phyloP scores from a whole-genome alignment of 495 filamentous ascomycete species.

The Penicillium chermesinum region DNA sequence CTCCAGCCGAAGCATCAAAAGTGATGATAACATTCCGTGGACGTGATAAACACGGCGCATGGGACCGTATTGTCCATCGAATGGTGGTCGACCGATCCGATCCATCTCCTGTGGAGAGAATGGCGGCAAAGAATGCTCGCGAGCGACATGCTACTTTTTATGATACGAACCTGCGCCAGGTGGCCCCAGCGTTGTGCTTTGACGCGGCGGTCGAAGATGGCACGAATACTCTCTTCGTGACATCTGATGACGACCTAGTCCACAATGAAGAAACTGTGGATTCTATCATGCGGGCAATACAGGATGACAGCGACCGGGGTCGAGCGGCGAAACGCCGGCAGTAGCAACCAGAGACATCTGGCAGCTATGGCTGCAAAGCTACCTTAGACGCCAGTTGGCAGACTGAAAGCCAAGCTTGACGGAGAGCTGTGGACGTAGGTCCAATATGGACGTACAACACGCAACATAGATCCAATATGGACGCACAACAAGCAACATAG shows the following conservation, averaged over 20 bases:
- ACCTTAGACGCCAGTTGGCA: constrained; percentile 1
- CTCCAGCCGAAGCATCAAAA: not conserved
- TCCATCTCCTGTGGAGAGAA: constrained; percentile 1
- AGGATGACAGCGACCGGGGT: constrained; percentile 1
- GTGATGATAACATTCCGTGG: not conserved
- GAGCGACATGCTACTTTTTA: not conserved
- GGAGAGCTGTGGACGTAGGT: constrained; percentile 6
- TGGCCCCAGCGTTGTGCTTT: constrained; percentile 2
- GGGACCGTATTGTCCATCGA: not conserved
- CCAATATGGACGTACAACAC: constrained; percentile 3
- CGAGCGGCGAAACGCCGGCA: constrained; percentile 1
- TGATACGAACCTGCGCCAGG: constrained; percentile 2
- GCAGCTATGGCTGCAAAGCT: constrained; percentile 3
- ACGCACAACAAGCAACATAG: not conserved
- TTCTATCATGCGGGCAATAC: constrained; percentile 3
- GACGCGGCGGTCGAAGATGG: constrained; percentile 1
- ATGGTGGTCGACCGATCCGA: constrained; percentile 1
- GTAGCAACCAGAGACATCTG: constrained; percentile 2
- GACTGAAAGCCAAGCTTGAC: constrained; percentile 5
- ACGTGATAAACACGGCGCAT: not conserved
- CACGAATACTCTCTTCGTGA: constrained; percentile 5
- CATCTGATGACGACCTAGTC: constrained; percentile 5
- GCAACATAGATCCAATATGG: not conserved
- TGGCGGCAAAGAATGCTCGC: constrained; percentile 3
- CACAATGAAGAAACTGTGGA: constrained; percentile 4